Evolutionary conservation across 148 eudicot species (phyloP), one percentile per base, ranked within the genome.

Genomic region (Selenicereus undatus): DNA sequence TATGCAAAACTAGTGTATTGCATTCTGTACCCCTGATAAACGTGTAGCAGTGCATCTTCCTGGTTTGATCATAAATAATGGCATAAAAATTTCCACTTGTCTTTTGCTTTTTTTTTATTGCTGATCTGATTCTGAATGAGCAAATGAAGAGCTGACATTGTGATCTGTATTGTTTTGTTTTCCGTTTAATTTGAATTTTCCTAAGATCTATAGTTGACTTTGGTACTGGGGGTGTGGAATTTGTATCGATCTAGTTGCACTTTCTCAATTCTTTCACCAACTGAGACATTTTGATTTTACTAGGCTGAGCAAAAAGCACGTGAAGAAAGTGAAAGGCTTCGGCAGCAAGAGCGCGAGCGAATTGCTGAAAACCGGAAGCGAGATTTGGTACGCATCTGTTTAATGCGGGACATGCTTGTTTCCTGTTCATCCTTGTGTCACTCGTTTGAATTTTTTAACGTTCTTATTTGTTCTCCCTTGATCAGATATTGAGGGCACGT

Each of bases 261-360:
- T 62, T 51, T 26, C 50, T 39, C 73, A 48, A 48, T 24, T 6
- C 16, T 73, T 26, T 62, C 39, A 64, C 73, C 74, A 12, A 68
- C n/a, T n/a, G 17, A 14, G 13, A 42, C n/a, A 48, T 58, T 68
- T 45, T 60, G 30, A 32, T 76, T 11, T 20, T 73, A 52, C 56
- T 78, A 95, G 98, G 97, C 97, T 65, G 97, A 95, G 90, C 88
- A 95, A 85, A 91, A 89, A 80, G 93, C 96, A 52, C 97, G 94
- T 20, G 98, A 93, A 86, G 98, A 95, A 87, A 95, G 96, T 88
- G 98, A 95, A 77, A 91, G 82, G 82, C 83, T 95, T 86, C 90
- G 93, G 85, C 97, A 89, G 80, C 96, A 95, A 79, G 98, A 95
- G 90, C 98, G 98, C 42, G 97, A 93, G 81, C 91, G 89, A 82